Base-by-base conservation (phyloP, 768 basidiomycete genomes). In the Tephrocybe sp. region DNA sequence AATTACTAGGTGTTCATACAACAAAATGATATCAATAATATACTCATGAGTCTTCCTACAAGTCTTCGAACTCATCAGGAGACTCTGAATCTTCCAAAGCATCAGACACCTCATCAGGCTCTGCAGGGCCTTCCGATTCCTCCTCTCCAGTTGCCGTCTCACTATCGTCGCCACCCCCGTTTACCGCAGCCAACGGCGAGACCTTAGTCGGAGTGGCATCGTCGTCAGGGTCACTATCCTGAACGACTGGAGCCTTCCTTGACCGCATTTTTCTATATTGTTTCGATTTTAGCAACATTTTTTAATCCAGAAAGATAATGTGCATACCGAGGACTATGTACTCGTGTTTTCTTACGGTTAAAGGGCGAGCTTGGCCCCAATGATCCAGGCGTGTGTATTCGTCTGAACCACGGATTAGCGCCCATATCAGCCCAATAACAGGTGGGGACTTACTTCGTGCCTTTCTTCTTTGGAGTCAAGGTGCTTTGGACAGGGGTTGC, bases 391-490 rank as follows among this genome's bases (percentile, higher is more conserved):
- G 59, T 56, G 48, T 61, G 56, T 16, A 56, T 48, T 42, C 67
- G 55, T 40, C 67, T 69, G 19, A 7, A n/a, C 18, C 38, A 15
- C 25, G 27, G 13, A 21, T 39, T 21, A 42, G 29, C 37, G 11
- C n/a, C n/a, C 31, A 9, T 27, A 25, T 3, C 12, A 18, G 25
- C n/a, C 18, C 24, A 9, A 42, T 15, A 11, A 16, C 3, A 10
- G 19, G n/a, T n/a, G 16, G 19, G 7, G 19, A 48, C 62, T 49
- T 33, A 70, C 67, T 69, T 70, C 7, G 61, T 53, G 29, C 67
- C 65, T 49, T 64, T 64, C 51, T 60, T 65, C 55, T 64, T 67
- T 7, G 67, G 68, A 2, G 67, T 67, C 13, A 42, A 47, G 5
- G 45, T 49, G 12, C 30, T 6, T 22, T 31, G 51, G 36, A 54